Percentiles rank a stretch among this genome's conserved stretches.
These are phyloP conservation scores for Eleusine indica DNA, from an alignment of 176 grass and related monocot species.

Conservation along the genomic window DNA sequence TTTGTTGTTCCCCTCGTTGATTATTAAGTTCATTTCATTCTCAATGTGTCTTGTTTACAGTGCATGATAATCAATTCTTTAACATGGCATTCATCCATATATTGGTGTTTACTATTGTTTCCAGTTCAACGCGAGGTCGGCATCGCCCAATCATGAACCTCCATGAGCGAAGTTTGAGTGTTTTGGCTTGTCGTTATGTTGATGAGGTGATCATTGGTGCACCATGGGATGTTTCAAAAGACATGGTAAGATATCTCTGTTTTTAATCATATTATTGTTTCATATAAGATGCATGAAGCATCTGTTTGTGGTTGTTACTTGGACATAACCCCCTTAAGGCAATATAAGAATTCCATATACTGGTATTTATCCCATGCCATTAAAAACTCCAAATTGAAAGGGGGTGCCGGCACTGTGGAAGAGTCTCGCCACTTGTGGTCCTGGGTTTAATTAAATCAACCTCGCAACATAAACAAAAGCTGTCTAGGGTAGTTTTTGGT, in stretches of 20 bases:
- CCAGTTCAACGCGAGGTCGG: constrained; percentile 73
- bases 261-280: background rate
- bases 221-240: constrained; percentile 93
- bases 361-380: background rate
- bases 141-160: constrained; percentile 98
- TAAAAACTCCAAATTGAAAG: too few species aligned
- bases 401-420: too few species aligned
- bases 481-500: too few species aligned
- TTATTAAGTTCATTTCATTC: constrained; percentile 31
- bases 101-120: constrained; percentile 27
- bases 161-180: constrained; percentile 92
- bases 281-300: constrained; percentile 5
- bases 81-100: background rate
- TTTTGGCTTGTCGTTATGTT: constrained; percentile 93
- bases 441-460: too few species aligned
- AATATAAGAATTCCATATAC: background rate
- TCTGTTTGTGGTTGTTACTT: background rate
- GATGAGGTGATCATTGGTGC: constrained; percentile 99
- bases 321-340: background rate
- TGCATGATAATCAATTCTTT: constrained; percentile 9
- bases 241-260: constrained; percentile 65
- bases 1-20: constrained; percentile 8
- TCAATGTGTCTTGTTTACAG: constrained; percentile 9
- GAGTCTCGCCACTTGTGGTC: too few species aligned
- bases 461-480: too few species aligned